Evolutionary conservation across 2,329 filamentous ascomycete species (phyloP), one percentile per base, ranked within the genome.

Genomic region (Trematosphaeria pertusa): DNA sequence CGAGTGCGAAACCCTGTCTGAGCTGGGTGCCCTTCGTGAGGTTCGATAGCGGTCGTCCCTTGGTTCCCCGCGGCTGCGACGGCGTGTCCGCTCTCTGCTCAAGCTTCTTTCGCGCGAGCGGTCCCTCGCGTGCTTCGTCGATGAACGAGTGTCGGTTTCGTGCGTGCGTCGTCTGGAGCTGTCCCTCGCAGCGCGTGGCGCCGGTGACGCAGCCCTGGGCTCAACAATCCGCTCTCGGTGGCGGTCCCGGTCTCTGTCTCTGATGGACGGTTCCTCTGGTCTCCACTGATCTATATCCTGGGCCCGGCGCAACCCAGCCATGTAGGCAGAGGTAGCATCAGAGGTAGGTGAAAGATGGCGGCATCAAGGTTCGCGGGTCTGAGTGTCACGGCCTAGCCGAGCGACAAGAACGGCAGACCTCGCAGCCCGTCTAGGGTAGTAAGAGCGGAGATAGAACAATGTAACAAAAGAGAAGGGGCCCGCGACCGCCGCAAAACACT

Each of bases 241-340:
- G 14, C 61, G 60, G 37, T 65, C 63, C 52, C 59, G 57, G 35
- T 68, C 67, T 52, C 65, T 64, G 52, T 61, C 62, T 65, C 67
- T 57, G 44, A 57, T 50, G 43, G 68, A 66, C 40, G 59, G 55
- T 63, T 71, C 70, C 67, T 73, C 70, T 62, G 69, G 65, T 71
- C 72, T 69, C 71, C 71, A 72, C 69, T 73, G 68, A 54, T 73
- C 72, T 73, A 72, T 68, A 62, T 70, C 66, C 64, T 71, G 71
- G 63, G 68, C 57, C 61, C 65, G 61, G 61, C 64, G 69, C 68
- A 65, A 70, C 62, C 69, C 69, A 71, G 72, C 72, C 72, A 74
- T 74, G 67, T 70, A 73, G 70, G 65, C 67, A 64, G 59, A 58
- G 69, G 47, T 69, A 54, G 61, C 71, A 74, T 73, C 49, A 65